Conservation (phyloP, 2,329 filamentous ascomycete species). For the Botryotinia globosa region DNA sequence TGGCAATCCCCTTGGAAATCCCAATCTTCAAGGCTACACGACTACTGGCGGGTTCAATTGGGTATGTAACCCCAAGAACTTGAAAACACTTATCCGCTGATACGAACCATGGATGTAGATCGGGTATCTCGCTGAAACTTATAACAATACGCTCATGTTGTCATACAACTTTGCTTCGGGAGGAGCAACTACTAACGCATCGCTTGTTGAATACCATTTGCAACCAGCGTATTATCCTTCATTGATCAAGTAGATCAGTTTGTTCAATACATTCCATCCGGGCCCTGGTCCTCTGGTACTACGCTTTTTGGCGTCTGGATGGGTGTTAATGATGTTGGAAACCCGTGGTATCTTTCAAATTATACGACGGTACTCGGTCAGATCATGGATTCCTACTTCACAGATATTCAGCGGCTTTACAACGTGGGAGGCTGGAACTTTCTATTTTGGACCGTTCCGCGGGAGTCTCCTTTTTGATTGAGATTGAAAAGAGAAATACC, state of each 20-base stretch:
- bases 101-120: background rate
- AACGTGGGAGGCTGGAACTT: background rate
- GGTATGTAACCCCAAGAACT: background rate
- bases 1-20: slow-evolving; percentile 38
- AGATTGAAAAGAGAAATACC: no score
- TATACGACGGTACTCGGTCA: background rate
- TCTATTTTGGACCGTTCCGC: slow-evolving; percentile 4
- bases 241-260: background rate
- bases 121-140: background rate
- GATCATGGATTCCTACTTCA: slow-evolving; percentile 4
- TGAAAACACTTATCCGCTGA: background rate
- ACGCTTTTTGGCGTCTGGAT: slow-evolving; percentile 4
- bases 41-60: slow-evolving; percentile 39
- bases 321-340: slow-evolving; percentile 12
- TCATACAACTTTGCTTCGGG: slow-evolving; percentile 1
- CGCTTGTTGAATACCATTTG: background rate
- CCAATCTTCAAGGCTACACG: slow-evolving; percentile 37
- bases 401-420: background rate
- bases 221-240: background rate
- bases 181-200: slow-evolving; percentile 2
- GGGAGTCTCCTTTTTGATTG: background rate
- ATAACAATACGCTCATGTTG: background rate
- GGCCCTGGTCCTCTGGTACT: background rate
- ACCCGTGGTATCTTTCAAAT: background rate
- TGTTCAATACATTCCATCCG: background rate